Base-by-base conservation (phyloP, 805 yeast species). In the Kodamaea sagamina region DNA sequence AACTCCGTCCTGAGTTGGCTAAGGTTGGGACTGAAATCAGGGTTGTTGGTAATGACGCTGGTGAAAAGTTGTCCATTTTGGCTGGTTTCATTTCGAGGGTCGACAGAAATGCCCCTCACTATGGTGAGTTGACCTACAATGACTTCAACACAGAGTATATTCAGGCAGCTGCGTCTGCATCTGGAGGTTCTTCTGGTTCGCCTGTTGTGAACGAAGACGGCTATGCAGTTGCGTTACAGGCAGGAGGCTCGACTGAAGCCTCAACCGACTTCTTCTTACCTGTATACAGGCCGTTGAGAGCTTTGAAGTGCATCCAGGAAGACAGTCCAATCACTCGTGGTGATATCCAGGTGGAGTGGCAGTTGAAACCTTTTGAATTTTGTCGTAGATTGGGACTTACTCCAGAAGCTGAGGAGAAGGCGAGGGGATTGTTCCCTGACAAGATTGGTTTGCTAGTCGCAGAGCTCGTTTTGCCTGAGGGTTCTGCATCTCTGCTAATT, bases 41-140 rank as follows among this genome's bases (percentile, higher is more conserved):
- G 56, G 96, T 90, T 21, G 90, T 90, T 28, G 97, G 97, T 72
- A 90, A 90, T 64, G 97, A 90, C 68, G 95, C 96, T 10, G 97
- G 97, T 58, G 97, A 90, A 62, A 89, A 90, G 63, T 71, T 90
- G 36, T 84, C 95, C 39, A 90, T 90, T 54, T 70, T 89, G 53
- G 79, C 96, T 1, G 97, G 97, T 25, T 88, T 89, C 62, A 85
- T 84, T 27, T 78, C 83, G 13, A 79, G 97, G 60, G 66, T 89
- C 46, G 97, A 89, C 66, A 81, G 97, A 72, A 89, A 89, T 60
- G 95, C 97, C 4, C 97, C 97, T 2, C 95, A 87, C 50, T 90
- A 90, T 57, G 97, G 97, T 38, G 81, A 81, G 19, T 70, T 86
- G 58, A 83, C 95, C 11, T 90, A 89, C 63, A 89, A 87, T 59